Evolutionary conservation across 495 filamentous ascomycete species (phyloP).

Genomic region (Daldinia caldariorum): DNA sequence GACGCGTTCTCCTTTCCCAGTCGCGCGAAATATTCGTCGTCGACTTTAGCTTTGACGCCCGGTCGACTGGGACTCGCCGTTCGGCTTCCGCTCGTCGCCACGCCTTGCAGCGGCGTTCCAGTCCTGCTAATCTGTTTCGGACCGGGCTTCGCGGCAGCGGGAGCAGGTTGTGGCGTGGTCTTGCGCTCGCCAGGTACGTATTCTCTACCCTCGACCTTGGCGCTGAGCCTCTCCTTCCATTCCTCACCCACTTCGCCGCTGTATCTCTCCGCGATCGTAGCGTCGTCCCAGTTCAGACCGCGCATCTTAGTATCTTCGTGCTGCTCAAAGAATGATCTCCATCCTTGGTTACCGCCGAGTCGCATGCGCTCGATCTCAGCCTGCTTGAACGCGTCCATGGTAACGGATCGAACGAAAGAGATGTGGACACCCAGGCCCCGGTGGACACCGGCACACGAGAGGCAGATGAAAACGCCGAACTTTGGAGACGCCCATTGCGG

Average conservation of each 20-base stretch:
- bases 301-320: constrained; percentile 71
- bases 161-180: constrained; percentile 49
- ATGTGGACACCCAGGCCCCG: constrained; percentile 96
- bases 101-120: constrained; percentile 64
- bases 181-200: constrained; percentile 73
- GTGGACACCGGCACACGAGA: constrained; percentile 94
- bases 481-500: constrained; percentile 90
- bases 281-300: constrained; percentile 74
- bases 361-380: constrained; percentile 88
- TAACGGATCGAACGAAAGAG: constrained; percentile 94
- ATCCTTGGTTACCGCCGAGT: constrained; percentile 84
- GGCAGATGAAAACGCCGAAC: constrained; percentile 92
- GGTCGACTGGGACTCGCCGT: constrained; percentile 65
- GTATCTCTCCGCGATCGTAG: constrained; percentile 84
- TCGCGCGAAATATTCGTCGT: constrained; percentile 90
- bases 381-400: constrained; percentile 97
- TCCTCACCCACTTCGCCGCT: constrained; percentile 89
- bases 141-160: constrained; percentile 50
- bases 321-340: constrained; percentile 81
- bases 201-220: constrained; percentile 84
- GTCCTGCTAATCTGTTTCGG: constrained; percentile 48
- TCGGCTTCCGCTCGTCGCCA: constrained; percentile 77
- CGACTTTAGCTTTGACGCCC: constrained; percentile 61
- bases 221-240: constrained; percentile 89
- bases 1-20: constrained; percentile 81